These are phyloP conservation scores for Trichosporon coremiiforme DNA, from an alignment of 1,284 basidiomycete genomes.

Conservation along the genomic window DNA sequence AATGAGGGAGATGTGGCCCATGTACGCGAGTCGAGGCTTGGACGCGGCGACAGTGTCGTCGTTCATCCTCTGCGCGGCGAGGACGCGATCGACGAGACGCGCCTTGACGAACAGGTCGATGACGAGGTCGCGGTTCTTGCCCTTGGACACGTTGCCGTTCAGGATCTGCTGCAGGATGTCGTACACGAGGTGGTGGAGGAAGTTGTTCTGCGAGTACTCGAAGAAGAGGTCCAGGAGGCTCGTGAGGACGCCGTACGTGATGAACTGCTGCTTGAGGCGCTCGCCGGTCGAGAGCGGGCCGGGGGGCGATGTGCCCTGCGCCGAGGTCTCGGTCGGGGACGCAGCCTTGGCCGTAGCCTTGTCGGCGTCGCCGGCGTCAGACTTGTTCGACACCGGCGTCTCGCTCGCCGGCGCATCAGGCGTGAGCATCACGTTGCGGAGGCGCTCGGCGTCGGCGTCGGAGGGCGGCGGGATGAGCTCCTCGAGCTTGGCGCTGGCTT, in stretches of 20 bases:
- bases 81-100: conserved; percentile 73
- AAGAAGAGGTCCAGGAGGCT: conserved; percentile 88
- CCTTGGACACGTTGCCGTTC: conserved; percentile 75
- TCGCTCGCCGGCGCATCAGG: not conserved
- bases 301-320: not conserved
- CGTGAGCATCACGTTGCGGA: conserved; percentile 43
- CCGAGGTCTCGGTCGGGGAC: not conserved
- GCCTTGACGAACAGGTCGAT: conserved; percentile 79
- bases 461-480: conserved; percentile 43
- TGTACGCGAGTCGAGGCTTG: conserved; percentile 78
- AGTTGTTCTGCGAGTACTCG: conserved; percentile 96
- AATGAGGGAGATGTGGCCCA: conserved; percentile 95
- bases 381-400: conserved; percentile 23
- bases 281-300: conserved; percentile 63
- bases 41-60: conserved; percentile 57
- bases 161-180: conserved; percentile 95
- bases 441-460: conserved; percentile 42
- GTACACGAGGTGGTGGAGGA: conserved; percentile 95
- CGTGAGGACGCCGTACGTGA: conserved; percentile 70
- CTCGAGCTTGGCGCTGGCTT: conserved; percentile 1
- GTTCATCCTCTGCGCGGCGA: conserved; percentile 78
- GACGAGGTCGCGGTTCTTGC: conserved; percentile 77
- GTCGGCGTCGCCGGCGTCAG: conserved; percentile 33
- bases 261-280: conserved; percentile 71
- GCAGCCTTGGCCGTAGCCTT: not conserved